Conservation (phyloP, 805 yeast species). For the Dipodascus albidus region DNA sequence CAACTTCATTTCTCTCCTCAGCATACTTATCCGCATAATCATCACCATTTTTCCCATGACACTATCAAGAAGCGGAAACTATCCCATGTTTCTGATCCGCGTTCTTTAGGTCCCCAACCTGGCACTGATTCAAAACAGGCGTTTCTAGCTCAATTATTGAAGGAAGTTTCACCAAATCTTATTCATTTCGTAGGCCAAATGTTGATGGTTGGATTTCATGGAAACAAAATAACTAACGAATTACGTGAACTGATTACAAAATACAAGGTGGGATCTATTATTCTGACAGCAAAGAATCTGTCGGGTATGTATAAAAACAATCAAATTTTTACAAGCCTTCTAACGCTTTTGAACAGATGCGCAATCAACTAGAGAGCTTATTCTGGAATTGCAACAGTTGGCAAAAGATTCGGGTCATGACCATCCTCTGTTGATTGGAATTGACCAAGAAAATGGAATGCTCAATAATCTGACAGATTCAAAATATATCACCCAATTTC, state of each 20-base stretch:
- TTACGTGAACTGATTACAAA: slow-evolving; percentile 40
- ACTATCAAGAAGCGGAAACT: background rate
- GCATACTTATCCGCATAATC: background rate
- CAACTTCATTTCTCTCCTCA: background rate
- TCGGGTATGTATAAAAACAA: slow-evolving; percentile 11
- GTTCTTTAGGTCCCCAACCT: background rate
- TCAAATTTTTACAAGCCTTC: no score
- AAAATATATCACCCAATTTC: slow-evolving; percentile 41
- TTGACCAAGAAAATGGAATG: slow-evolving; percentile 58
- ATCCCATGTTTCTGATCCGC: background rate
- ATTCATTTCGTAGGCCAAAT: slow-evolving; percentile 34
- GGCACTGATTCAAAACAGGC: background rate
- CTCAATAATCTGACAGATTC: slow-evolving; percentile 46
- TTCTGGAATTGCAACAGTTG: slow-evolving; percentile 42
- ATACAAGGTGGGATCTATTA: slow-evolving; percentile 40
- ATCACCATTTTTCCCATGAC: background rate
- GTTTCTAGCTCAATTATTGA: background rate
- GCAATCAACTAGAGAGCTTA: slow-evolving; percentile 36
- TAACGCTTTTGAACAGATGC: slow-evolving; percentile 24
- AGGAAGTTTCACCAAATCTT: background rate
- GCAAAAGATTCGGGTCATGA: slow-evolving; percentile 40
- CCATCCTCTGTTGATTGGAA: slow-evolving; percentile 43
- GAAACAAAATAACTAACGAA: slow-evolving; percentile 40
- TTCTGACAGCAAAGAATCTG: slow-evolving; percentile 41
- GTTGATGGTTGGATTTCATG: slow-evolving; percentile 49